A percentile compares a stretch with the other conserved stretches of the same genome.
Evolutionary conservation across 2,329 filamentous ascomycete species (phyloP).

Genomic region (Pseudocercospora fuligena): DNA sequence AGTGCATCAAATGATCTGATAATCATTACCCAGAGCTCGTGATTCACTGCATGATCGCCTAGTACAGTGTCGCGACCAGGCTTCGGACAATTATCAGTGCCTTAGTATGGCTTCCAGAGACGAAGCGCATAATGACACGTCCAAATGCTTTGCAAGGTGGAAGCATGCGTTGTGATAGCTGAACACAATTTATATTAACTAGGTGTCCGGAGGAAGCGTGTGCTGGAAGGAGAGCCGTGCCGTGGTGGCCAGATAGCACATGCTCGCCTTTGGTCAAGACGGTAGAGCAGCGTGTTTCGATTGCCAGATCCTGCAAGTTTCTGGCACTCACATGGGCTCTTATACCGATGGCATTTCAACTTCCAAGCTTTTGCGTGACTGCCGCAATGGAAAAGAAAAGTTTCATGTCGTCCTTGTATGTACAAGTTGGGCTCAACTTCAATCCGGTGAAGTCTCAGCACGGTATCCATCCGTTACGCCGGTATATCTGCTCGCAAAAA

Average conservation of each 20-base stretch:
- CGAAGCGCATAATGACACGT: not conserved
- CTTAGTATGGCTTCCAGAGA: not conserved
- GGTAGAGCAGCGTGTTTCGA: not conserved
- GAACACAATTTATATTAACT: not conserved
- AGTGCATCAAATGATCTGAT: not conserved
- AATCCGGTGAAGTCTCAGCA: not conserved
- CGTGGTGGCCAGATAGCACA: no score
- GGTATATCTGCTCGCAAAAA: not conserved
- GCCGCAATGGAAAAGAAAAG: not conserved
- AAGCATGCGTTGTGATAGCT: not conserved
- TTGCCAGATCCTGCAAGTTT: not conserved
- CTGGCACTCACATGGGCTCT: not conserved
- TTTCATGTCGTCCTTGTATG: conserved; percentile 10
- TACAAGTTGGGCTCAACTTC: conserved; percentile 1
- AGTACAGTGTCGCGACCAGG: not conserved
- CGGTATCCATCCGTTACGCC: not conserved
- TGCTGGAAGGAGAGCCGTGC: not conserved
- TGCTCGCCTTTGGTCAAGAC: no score
- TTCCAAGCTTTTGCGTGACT: not conserved
- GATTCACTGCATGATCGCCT: not conserved
- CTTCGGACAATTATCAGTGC: not conserved
- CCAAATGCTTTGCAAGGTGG: no score
- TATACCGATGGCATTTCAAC: not conserved
- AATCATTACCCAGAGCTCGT: not conserved
- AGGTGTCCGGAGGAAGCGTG: not conserved